Evolutionary conservation across 805 yeast species (phyloP).

Genomic region (Wickerhamiella parazyma): DNA sequence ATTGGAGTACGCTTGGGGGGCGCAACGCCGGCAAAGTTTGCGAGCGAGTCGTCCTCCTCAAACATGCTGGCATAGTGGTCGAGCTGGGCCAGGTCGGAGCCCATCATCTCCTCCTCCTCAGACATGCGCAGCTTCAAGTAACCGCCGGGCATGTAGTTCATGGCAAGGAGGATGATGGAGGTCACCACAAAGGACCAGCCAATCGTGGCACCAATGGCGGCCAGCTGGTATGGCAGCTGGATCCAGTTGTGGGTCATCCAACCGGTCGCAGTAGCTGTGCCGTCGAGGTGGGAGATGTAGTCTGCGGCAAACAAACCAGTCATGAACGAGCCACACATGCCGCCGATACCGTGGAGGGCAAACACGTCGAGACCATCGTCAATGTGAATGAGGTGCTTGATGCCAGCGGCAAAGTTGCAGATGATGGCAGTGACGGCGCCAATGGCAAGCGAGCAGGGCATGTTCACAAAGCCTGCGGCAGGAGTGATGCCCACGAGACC

Average conservation of each 20-base stretch:
- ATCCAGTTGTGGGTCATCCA: constrained; percentile 85
- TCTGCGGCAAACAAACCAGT: constrained; percentile 94
- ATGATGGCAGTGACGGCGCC: constrained; percentile 66
- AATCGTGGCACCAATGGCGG: constrained; percentile 60
- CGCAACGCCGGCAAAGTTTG: constrained; percentile 3
- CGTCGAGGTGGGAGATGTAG: constrained; percentile 76
- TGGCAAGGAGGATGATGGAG: constrained; percentile 46
- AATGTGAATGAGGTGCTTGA: constrained; percentile 56
- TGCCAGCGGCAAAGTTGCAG: constrained; percentile 76
- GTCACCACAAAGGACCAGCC: constrained; percentile 75
- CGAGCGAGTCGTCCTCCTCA: constrained; percentile 16
- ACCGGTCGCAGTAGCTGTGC: constrained; percentile 63
- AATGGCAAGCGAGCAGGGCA: constrained; percentile 74
- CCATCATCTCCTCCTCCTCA: constrained; percentile 80
- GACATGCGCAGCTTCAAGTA: constrained; percentile 60
- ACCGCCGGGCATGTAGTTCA: constrained; percentile 59
- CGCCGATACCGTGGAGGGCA: constrained; percentile 91
- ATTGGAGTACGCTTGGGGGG: not conserved
- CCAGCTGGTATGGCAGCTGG: constrained; percentile 89
- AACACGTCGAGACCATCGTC: constrained; percentile 96
- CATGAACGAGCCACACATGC: constrained; percentile 63
- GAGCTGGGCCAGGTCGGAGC: constrained; percentile 80
- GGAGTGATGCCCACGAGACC: constrained; percentile 95
- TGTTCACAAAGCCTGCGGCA: constrained; percentile 91
- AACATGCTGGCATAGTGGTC: constrained; percentile 54